Percentiles rank a stretch among this genome's conserved stretches.
These are phyloP conservation scores for Acanthamoeba castellanii DNA, from an alignment of 208 protist genomes.

Conservation along the genomic window DNA sequence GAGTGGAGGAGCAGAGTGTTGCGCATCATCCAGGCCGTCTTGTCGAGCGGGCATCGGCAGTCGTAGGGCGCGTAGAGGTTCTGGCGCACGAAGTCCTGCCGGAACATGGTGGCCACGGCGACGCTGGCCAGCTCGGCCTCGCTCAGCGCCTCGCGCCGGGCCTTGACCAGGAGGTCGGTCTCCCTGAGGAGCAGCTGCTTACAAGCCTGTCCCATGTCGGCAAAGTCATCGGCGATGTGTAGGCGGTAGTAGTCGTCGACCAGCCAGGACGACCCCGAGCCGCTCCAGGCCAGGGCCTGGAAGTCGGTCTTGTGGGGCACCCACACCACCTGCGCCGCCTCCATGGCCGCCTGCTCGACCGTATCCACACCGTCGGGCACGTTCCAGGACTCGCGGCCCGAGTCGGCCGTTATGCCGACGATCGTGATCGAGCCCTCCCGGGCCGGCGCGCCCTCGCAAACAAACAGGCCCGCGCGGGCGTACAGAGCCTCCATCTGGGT, in stretches of 20 bases:
- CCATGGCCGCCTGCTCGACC: constrained; percentile 97
- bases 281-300: constrained; percentile 99
- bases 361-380: constrained; percentile 99
- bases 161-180: constrained; percentile 99
- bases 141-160: constrained; percentile 95
- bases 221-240: constrained; percentile 95
- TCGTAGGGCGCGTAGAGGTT: constrained; percentile 99
- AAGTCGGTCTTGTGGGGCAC: constrained; percentile 97
- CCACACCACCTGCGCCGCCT: not conserved
- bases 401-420: constrained; percentile 91
- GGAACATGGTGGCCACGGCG: constrained; percentile 99
- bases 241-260: constrained; percentile 98
- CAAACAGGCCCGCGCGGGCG: constrained; percentile 17
- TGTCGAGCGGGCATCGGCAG: constrained; percentile 92
- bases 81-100: constrained; percentile 99
- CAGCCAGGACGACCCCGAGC: constrained; percentile 55
- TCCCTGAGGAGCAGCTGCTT: constrained; percentile 99
- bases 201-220: constrained; percentile 93
- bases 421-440: constrained; percentile 99
- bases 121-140: constrained; percentile 99
- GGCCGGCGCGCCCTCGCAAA: constrained; percentile 96
- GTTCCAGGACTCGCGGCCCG: constrained; percentile 98
- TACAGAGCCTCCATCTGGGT: not conserved
- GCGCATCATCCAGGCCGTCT: constrained; percentile 98
- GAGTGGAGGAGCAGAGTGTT: constrained; percentile 98